Evolutionary conservation across 345 rosid genomes (phyloP), one percentile per base, ranked within the genome.

Genomic region (Brassica incana): DNA sequence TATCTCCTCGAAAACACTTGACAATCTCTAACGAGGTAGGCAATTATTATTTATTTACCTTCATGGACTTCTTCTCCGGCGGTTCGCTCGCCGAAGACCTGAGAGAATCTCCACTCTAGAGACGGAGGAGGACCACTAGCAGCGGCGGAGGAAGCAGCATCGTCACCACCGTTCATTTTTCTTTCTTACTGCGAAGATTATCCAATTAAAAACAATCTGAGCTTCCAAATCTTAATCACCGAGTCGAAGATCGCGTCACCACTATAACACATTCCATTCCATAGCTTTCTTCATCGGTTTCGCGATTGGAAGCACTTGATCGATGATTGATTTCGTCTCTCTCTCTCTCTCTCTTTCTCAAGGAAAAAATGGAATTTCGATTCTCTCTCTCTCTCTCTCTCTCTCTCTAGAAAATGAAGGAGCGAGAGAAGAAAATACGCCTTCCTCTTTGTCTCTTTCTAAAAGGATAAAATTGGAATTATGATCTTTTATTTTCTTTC

Each of bases 21-120:
- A 43, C 10, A 38, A 4, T 45, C 68, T 63, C 63, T 5, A 2
- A 56, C 27, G 14, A 33, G 35, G 38, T 25, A 60, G 10, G 54
- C 45, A 29, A 75, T 29, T n/a, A 9, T 43, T 10, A 72, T 71
- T 29, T 3, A 4, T 29, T 29, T 79, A 89, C 91, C 93, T 88
- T 92, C 95, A 71, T 92, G 96, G 9, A 89, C 93, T 89, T 92
- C 97, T 78, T 92, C 97, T 59, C 96, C 94, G 68, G 92, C 97
- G 54, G 94, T 85, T 56, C 97, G 89, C 45, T 92, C 97, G 18
- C 97, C 96, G 86, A 92, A 92, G 77, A 92, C 97, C 89, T 92
- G 97, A 68, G 97, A 90, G 83, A 92, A 92, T 84, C 92, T 87
- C 97, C 97, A 92, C 78, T 92, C 97, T 50, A 92, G 73, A 60